Evolutionary conservation across 805 yeast genomes (phyloP), one percentile per base, ranked within the genome.

Genomic region (Saccharomycopsis sp.): DNA sequence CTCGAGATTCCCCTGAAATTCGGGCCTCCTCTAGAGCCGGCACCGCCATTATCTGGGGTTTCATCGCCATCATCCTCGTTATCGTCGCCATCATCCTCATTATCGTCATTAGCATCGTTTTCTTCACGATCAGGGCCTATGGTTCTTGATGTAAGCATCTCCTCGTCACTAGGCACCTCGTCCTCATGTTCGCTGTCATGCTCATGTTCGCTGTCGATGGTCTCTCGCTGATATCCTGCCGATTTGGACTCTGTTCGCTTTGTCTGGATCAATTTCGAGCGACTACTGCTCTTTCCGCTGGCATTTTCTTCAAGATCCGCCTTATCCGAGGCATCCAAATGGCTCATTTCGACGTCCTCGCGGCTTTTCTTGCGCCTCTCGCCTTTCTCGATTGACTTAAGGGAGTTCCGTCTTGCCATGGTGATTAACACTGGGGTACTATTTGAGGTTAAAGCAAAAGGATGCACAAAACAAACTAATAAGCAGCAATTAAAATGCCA

Each of bases 301-400:
- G 64, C 67, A 3, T 67, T 73, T 8, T 70, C 70, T 7, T 68
- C 71, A 3, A 62, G 66, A 12, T 65, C 68, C 2, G 52, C 58
- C 38, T 12, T 29, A 12, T 5, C 38, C 38, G 38, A 5, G 12
- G 38, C 9, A 5, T 29, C 38, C 38, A 29, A 5, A 12, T 5
- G 38, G 38, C 38, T 29, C 38, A 29, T 29, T 19, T 57, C 65
- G 14, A 58, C 64, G 19, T 58, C 63, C 7, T 56, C 61, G 23
- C 14, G 50, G 38, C 38, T 12, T 29, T 29, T 29, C 38, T 29
- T 29, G 38, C 38, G 38, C 38, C 38, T 5, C 38, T 29, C 38
- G 5, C 9, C 38, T 12, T 29, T 29, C 9, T 29, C 38, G 5
- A 29, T 29, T 12, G 38, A 29, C 38, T 29, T 29, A 12, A 7